phyloP scores from a whole-genome alignment of 2,329 filamentous ascomycete species.

The Saccharata proteae region DNA sequence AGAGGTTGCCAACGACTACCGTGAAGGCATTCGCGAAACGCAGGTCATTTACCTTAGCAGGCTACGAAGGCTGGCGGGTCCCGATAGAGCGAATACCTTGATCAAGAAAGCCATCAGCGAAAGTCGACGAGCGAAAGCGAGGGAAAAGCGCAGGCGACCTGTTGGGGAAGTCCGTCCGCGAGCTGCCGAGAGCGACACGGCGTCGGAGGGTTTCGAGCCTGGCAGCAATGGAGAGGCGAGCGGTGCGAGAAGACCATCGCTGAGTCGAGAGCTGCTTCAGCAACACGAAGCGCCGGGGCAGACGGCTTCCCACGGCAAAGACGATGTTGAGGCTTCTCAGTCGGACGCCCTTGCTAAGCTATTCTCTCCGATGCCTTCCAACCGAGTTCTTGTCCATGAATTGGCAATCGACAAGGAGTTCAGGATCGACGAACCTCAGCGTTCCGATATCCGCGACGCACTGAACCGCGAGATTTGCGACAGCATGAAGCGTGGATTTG shows the following conservation, averaged over 20 bases:
- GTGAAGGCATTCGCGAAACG: slow-evolving; percentile 68
- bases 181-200: slow-evolving; percentile 41
- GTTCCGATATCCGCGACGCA: slow-evolving; percentile 47
- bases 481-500: slow-evolving; percentile 50
- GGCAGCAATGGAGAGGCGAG: slow-evolving; percentile 15
- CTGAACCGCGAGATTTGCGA: slow-evolving; percentile 47
- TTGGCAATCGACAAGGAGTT: slow-evolving; percentile 69
- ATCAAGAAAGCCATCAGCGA: slow-evolving; percentile 66
- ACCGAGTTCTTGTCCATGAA: slow-evolving; percentile 66
- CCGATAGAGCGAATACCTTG: slow-evolving; percentile 56
- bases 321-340: slow-evolving; percentile 17
- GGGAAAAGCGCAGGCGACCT: slow-evolving; percentile 44
- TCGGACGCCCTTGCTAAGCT: slow-evolving; percentile 37
- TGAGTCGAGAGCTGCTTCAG: slow-evolving; percentile 39
- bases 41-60: slow-evolving; percentile 67
- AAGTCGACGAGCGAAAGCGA: slow-evolving; percentile 50
- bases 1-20: slow-evolving; percentile 63
- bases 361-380: slow-evolving; percentile 55
- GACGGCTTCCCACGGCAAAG: slow-evolving; percentile 26
- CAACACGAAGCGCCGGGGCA: too few relatives aligned
- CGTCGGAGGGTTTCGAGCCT: slow-evolving; percentile 19
- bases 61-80: slow-evolving; percentile 66
- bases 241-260: neutral
- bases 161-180: slow-evolving; percentile 60
- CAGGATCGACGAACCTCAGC: slow-evolving; percentile 48